Evolutionary conservation across 1,139 yeast genomes (phyloP), one percentile per base, ranked within the genome.

Genomic region (Diutina rugosa): DNA sequence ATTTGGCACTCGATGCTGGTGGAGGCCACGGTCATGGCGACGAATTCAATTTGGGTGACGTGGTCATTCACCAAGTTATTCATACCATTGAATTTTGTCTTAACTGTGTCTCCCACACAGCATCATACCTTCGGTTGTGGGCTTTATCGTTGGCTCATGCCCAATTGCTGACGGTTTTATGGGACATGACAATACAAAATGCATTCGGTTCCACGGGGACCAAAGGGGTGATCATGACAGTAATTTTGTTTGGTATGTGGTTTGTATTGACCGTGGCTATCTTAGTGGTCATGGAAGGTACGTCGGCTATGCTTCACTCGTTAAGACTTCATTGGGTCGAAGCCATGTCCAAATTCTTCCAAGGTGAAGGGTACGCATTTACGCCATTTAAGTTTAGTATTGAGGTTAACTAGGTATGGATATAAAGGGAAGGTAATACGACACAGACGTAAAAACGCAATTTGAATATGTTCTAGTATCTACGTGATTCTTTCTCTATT

Each of bases 311-410:
- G 99, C 79, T 95, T 65, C 99, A 95, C 72, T 88, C 97, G 30
- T 79, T 95, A 65, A 87, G 99, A 71, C 76, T 93, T 67, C 99
- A 93, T 69, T 93, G 99, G 99, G 99, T 95, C 57, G 99, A 95
- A 72, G 91, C 97, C 41, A 95, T 95, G 98, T 90, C 97, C 55
- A 95, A 95, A 73, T 95, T 89, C 69, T 95, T 93, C 65, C 90
- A 87, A 65, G 99, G 99, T 63, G 98, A 93, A 67, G 99, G 99
- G 56, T 79, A 84, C 60, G 83, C 90, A 1, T 93, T 89, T 68
- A 84, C 82, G 60, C 99, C 99, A 41, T 91, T 90, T 67, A 72
- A 81, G 9, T 88, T 90, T 56, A 46, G 55, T 9, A 51, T 49
- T 30, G 53, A 49, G 14, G 28, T 49, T 18, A 32, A 30, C 28